A percentile compares a stretch with the other conserved stretches of the same genome.
These are phyloP conservation scores for Agaricus subrufescens DNA, from an alignment of 768 basidiomycete genomes.

Conservation along the genomic window DNA sequence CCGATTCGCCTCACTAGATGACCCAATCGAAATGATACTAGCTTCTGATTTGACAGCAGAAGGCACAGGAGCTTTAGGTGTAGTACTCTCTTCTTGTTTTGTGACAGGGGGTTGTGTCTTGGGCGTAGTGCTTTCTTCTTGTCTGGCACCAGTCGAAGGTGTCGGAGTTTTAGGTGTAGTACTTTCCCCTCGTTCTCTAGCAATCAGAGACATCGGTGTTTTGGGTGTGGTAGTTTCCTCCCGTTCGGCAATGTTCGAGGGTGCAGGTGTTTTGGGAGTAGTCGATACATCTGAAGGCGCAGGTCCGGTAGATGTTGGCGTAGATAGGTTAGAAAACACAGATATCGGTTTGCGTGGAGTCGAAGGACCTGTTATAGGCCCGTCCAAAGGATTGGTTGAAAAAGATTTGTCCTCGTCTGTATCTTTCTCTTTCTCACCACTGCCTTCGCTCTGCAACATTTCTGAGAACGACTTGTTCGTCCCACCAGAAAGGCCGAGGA, in stretches of 20 bases:
- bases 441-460: conserved; percentile 40
- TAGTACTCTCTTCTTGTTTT: background rate
- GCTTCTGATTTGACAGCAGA: background rate
- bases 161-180: conserved; percentile 2
- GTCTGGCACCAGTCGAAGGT: background rate
- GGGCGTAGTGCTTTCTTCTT: background rate
- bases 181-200: background rate
- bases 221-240: conserved; percentile 8
- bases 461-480: conserved; percentile 52
- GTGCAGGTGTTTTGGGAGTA: conserved; percentile 1
- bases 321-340: background rate
- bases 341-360: conserved; percentile 2
- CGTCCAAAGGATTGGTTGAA: no score
- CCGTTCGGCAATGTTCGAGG: background rate
- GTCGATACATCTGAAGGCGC: background rate
- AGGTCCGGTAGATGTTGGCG: background rate
- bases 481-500: conserved; percentile 33
- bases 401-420: background rate
- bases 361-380: background rate
- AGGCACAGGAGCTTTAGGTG: conserved; percentile 1
- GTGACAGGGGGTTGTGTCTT: background rate
- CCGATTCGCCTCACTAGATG: background rate
- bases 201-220: background rate
- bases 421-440: conserved; percentile 5
- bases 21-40: conserved; percentile 2